Conservation (phyloP, 108 stramenopile species). For the Mayamaea pseudoterrestris region DNA sequence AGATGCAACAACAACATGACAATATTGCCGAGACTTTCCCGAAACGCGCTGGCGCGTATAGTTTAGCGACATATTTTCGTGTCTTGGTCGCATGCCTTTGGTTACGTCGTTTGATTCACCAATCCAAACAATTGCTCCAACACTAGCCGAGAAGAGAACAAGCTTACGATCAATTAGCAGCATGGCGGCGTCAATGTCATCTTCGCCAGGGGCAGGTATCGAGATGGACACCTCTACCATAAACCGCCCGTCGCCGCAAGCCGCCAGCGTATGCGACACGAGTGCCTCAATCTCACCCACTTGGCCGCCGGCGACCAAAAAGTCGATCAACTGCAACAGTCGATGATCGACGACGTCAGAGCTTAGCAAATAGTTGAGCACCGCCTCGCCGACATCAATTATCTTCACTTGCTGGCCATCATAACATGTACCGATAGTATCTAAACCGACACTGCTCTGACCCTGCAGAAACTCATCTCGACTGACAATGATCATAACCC, state of each 20-base stretch:
- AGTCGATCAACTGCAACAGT: constrained; percentile 10
- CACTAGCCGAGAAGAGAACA: constrained; percentile 23
- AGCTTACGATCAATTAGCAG: constrained; percentile 15
- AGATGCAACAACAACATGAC: constrained; percentile 1
- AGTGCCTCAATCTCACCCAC: constrained; percentile 12
- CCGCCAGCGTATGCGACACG: constrained; percentile 20
- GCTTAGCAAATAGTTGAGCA: constrained; percentile 24
- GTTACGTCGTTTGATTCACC: constrained; percentile 11
- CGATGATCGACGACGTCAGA: neutral
- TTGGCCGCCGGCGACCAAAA: constrained; percentile 12
- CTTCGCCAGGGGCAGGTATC: constrained; percentile 9
- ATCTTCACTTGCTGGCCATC: constrained; percentile 15
- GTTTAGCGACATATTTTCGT: constrained; percentile 9
- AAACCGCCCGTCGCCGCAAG: constrained; percentile 46
- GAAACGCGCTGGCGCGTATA: neutral
- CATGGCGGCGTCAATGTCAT: constrained; percentile 9
- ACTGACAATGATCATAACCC: constrained; percentile 14
- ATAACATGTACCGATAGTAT: constrained; percentile 1
- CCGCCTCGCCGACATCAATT: constrained; percentile 21
- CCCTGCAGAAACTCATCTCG: constrained; percentile 23
- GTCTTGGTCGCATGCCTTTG: neutral
- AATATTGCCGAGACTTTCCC: neutral
- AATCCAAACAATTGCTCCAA: constrained; percentile 34
- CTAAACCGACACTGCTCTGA: constrained; percentile 11
- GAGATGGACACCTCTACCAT: constrained; percentile 29